These are phyloP conservation scores for Excoecaria agallocha DNA, from an alignment of 345 rosid species.

Conservation along the genomic window DNA sequence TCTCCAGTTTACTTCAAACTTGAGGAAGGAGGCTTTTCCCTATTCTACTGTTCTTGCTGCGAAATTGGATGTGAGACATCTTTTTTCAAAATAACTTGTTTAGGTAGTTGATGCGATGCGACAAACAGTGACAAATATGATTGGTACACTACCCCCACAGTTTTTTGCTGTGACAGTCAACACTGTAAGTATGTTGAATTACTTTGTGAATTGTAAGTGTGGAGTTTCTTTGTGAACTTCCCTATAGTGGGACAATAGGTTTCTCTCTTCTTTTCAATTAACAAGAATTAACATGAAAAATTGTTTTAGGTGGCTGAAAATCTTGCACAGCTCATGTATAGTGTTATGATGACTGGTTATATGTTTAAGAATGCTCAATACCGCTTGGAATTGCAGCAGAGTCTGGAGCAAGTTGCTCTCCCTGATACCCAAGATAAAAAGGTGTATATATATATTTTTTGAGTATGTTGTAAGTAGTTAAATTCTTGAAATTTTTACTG, in stretches of 20 bases:
- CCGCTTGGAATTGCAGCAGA: constrained; percentile 85
- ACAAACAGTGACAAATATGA: constrained; percentile 91
- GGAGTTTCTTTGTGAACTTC: neutral
- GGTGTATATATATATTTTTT: constrained; percentile 40
- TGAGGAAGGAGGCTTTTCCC: neutral
- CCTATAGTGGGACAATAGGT: neutral
- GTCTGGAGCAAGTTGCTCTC: constrained; percentile 87
- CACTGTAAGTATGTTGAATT: constrained; percentile 53
- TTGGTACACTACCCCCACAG: constrained; percentile 90
- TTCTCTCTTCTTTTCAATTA: neutral
- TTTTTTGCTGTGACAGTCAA: constrained; percentile 77
- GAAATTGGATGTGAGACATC: neutral
- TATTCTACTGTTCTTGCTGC: neutral
- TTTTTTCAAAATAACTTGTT: neutral
- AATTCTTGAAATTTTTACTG: neutral
- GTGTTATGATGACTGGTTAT: constrained; percentile 95
- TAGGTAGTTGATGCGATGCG: constrained; percentile 99
- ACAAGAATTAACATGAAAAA: constrained; percentile 8
- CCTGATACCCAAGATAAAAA: constrained; percentile 64
- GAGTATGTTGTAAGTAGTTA: neutral
- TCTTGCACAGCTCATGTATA: constrained; percentile 96
- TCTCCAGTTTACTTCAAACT: neutral
- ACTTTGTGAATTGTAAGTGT: neutral
- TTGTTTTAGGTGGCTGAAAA: constrained; percentile 87
- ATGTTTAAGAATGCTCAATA: constrained; percentile 92